Base-by-base conservation (phyloP, 2,329 filamentous ascomycete genomes). In the Aureobasidium sp. region DNA sequence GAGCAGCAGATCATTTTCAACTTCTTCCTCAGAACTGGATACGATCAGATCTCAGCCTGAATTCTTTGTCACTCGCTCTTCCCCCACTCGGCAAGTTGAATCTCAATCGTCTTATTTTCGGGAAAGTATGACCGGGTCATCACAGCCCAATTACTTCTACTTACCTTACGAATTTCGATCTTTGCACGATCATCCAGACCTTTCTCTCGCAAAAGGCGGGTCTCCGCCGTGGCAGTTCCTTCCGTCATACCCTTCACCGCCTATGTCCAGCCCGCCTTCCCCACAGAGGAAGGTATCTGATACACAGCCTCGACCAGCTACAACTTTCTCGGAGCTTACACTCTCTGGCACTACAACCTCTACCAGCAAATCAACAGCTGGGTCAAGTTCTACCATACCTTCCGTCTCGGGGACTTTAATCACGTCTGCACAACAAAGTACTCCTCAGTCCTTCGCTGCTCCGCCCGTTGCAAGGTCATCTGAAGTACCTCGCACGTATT, bases 221-320 rank as follows among this genome's bases (percentile, higher is more conserved):
- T 40, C 35, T 39, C 41, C 42, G 41, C 21, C 35, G 34, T 55
- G 53, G 53, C 53, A 55, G 16, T 14, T 51, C 19, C 6, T 48
- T 32, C 39, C 29, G n/a, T 49, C 53, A 29, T 75, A 75, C 64
- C 73, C 71, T 56, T 75, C 72, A 61, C 73, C 73, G 65, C 73
- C 73, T 65, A 76, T 76, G 74, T 76, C 74, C 68, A 71, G 70
- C 66, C 68, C 72, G 61, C 70, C 71, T 54, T 74, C 73, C 56
- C 70, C 73, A 59, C 60, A 63, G 55, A 64, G 45, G 55, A 53
- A 54, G 41, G 38, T 34, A 30, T 39, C 47, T 49, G 52, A 53
- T 38, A 24, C 40, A 32, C 42, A 38, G 21, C 39, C 37, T 37
- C 51, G 34, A 6, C 22, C 45, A 35, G 32, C 38, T 47, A 37